These are phyloP conservation scores for Corylus heterophylla DNA, from an alignment of 306 rosid genomes.

Conservation along the genomic window DNA sequence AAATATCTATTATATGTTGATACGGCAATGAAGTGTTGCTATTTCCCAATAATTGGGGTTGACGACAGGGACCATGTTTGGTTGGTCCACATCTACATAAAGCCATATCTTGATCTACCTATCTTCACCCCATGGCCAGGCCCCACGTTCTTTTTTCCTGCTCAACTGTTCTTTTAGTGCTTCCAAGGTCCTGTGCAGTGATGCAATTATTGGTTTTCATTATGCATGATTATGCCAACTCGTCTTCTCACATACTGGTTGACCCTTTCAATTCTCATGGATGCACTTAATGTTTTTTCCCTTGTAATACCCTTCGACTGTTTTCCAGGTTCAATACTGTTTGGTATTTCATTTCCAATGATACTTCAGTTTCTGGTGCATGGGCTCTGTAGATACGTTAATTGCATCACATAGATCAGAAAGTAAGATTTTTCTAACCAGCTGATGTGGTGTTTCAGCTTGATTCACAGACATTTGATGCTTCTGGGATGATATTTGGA, in stretches of 20 bases:
- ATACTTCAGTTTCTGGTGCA: background rate
- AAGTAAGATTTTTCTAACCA: conserved; percentile 18
- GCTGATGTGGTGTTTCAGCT: conserved; percentile 48
- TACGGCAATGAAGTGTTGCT: background rate
- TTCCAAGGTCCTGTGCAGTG: background rate
- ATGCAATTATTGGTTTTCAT: background rate
- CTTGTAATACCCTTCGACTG: background rate
- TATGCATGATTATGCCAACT: background rate
- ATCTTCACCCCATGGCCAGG: background rate
- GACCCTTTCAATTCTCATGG: background rate
- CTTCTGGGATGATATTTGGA: conserved; percentile 71
- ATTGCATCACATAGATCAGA: background rate
- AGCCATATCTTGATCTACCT: background rate
- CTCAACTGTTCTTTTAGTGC: background rate
- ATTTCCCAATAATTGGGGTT: background rate
- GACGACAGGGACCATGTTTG: background rate
- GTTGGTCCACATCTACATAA: background rate
- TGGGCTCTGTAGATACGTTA: background rate
- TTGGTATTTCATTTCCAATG: background rate
- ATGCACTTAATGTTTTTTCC: background rate
- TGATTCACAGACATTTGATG: conserved; percentile 61
- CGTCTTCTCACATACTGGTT: background rate
- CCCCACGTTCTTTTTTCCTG: background rate
- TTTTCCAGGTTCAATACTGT: background rate
- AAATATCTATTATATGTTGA: background rate